A percentile compares a stretch with the other conserved stretches of the same genome.
phyloP scores from a whole-genome alignment of 495 filamentous ascomycete genomes.

The Xylaria castorea region DNA sequence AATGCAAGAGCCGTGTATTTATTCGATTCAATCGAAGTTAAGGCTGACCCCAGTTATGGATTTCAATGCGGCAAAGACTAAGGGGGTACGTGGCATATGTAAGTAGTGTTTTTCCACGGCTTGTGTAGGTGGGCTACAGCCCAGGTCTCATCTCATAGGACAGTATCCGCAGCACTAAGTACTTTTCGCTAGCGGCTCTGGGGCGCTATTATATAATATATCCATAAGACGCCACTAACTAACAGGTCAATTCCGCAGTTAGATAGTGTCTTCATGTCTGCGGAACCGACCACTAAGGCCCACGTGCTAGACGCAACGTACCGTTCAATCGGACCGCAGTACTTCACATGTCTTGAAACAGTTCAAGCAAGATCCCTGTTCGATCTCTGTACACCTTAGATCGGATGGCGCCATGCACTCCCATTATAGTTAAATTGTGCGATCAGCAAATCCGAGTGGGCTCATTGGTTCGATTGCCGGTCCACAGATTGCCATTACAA shows the following conservation, averaged over 20 bases:
- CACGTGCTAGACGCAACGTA: constrained; percentile 9
- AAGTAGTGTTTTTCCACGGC: too few relatives aligned
- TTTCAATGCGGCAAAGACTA: too few relatives aligned
- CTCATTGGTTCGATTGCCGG: neutral
- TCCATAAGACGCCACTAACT: too few relatives aligned
- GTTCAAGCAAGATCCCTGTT: neutral
- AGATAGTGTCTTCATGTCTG: too few relatives aligned
- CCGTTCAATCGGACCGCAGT: constrained; percentile 6
- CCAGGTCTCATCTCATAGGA: too few relatives aligned
- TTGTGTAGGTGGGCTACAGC: too few relatives aligned
- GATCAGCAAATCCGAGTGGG: neutral
- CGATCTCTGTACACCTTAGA: neutral
- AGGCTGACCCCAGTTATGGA: too few relatives aligned
- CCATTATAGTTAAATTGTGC: neutral
- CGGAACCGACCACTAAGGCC: neutral
- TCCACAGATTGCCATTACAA: neutral
- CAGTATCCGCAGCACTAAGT: neutral
- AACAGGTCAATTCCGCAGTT: too few relatives aligned
- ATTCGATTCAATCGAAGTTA: too few relatives aligned
- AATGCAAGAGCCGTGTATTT: too few relatives aligned
- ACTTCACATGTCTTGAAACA: neutral
- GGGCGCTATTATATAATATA: neutral
- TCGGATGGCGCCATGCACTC: neutral
- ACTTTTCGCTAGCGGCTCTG: neutral
- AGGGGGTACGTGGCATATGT: too few relatives aligned